Percentiles rank a stretch among this genome's conserved stretches.
phyloP scores from a whole-genome alignment of 352 stramenopile species.

The Phytophthora nicotianae region DNA sequence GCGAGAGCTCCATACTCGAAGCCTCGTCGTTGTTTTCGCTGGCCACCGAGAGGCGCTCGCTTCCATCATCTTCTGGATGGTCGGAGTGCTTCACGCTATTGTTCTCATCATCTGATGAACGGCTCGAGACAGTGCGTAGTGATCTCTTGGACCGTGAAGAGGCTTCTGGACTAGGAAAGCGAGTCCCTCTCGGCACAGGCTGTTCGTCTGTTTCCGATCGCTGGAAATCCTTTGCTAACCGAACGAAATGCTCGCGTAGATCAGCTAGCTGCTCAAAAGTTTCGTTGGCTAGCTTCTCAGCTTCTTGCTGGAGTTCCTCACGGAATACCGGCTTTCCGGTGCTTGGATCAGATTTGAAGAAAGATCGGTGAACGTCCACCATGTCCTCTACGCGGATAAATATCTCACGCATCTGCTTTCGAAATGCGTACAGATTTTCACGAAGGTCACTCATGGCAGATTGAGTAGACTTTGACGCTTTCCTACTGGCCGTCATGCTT shows the following conservation, averaged over 20 bases:
- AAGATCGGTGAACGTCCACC: conserved; percentile 61
- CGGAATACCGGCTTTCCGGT: conserved; percentile 45
- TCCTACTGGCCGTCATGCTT: not conserved
- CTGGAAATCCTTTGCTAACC: conserved; percentile 37
- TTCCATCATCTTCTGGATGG: conserved; percentile 6
- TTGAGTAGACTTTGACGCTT: not conserved
- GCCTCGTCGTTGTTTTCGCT: conserved; percentile 6
- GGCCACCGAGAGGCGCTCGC: conserved; percentile 1
- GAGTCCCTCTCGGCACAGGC: not conserved
- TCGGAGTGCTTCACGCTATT: conserved; percentile 1
- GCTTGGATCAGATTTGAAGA: conserved; percentile 60
- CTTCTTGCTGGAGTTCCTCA: conserved; percentile 27
- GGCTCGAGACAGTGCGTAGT: not conserved
- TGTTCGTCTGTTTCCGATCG: conserved; percentile 7
- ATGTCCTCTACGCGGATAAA: conserved; percentile 70
- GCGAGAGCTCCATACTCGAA: conserved; percentile 9
- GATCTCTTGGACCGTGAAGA: not conserved
- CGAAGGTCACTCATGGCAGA: conserved; percentile 35
- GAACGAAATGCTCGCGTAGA: conserved; percentile 46
- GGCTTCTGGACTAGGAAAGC: not conserved
- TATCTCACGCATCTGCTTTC: conserved; percentile 61
- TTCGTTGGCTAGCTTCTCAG: conserved; percentile 36
- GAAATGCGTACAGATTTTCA: conserved; percentile 66
- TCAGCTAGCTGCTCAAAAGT: conserved; percentile 52
- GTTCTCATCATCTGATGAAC: conserved; percentile 13